These are phyloP conservation scores for Scutellaria baicalensis DNA, from an alignment of 257 asterid genomes.

Conservation along the genomic window DNA sequence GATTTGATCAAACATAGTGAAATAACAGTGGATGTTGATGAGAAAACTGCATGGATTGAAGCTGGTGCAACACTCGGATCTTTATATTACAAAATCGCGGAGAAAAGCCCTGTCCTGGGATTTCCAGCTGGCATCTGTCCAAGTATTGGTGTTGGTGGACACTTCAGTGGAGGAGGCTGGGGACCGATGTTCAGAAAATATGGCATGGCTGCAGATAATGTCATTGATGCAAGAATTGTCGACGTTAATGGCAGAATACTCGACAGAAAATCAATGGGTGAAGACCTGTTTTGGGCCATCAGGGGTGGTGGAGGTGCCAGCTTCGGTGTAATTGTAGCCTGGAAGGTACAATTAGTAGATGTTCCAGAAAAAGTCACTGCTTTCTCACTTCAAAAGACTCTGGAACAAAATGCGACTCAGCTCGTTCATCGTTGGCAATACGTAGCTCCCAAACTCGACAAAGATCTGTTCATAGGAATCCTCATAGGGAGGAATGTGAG, in stretches of 20 bases:
- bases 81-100: not conserved
- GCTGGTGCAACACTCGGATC: constrained; percentile 12
- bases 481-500: not conserved
- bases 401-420: constrained; percentile 13
- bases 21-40: not conserved
- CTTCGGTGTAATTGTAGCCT: constrained; percentile 17
- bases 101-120: not conserved
- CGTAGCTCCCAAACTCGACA: not conserved
- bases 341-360: constrained; percentile 17
- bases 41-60: constrained; percentile 13
- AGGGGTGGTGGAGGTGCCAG: constrained; percentile 21
- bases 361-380: constrained; percentile 18
- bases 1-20: constrained; percentile 11
- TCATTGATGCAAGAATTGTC: constrained; percentile 2
- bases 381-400: not conserved
- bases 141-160: constrained; percentile 17
- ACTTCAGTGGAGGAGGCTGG: constrained; percentile 17
- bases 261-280: not conserved
- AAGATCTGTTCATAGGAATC: constrained; percentile 16
- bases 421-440: constrained; percentile 20
- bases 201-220: not conserved
- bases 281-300: not conserved
- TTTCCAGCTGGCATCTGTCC: constrained; percentile 11
- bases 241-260: not conserved
- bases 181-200: not conserved